Conservation (phyloP, 2,329 filamentous ascomycete genomes). For the Botryotinia narcissicola region DNA sequence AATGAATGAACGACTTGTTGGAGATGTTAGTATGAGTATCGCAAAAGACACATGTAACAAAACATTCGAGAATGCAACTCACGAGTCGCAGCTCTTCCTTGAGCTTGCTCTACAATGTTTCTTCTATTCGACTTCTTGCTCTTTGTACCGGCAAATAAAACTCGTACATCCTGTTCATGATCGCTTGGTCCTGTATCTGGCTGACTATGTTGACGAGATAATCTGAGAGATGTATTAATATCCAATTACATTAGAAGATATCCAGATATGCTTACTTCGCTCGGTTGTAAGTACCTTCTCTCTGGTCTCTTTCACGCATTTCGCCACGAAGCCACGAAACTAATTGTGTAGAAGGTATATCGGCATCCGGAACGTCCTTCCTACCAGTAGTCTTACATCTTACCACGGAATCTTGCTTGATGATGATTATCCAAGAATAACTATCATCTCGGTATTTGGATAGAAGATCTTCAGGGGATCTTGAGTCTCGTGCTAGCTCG, state of each 20-base stretch:
- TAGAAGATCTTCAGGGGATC: conserved; percentile 75
- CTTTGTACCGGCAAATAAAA: conserved; percentile 78
- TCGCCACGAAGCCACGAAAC: conserved; percentile 78
- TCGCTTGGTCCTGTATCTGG: conserved; percentile 37
- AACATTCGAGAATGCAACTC: background rate
- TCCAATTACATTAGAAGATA: background rate
- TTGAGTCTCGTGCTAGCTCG: conserved; percentile 78
- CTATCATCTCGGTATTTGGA: conserved; percentile 72
- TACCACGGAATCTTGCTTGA: conserved; percentile 73
- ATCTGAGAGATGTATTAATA: conserved; percentile 27
- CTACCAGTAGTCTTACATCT: conserved; percentile 77
- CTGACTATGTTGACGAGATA: conserved; percentile 34
- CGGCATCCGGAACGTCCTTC: conserved; percentile 72
- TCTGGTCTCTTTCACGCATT: conserved; percentile 73
- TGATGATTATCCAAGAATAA: conserved; percentile 84
- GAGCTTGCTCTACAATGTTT: conserved; percentile 79
- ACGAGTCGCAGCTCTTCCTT: conserved; percentile 52
- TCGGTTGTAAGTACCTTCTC: conserved; percentile 50
- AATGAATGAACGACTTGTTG: conserved; percentile 63
- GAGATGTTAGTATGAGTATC: background rate
- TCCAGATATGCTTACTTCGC: conserved; percentile 27
- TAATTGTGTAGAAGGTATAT: conserved; percentile 71
- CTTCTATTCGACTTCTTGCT: conserved; percentile 90
- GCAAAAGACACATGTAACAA: background rate
- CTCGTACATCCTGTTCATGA: conserved; percentile 71